Conservation (phyloP, 495 filamentous ascomycete species). For the Neurospora sp. region DNA sequence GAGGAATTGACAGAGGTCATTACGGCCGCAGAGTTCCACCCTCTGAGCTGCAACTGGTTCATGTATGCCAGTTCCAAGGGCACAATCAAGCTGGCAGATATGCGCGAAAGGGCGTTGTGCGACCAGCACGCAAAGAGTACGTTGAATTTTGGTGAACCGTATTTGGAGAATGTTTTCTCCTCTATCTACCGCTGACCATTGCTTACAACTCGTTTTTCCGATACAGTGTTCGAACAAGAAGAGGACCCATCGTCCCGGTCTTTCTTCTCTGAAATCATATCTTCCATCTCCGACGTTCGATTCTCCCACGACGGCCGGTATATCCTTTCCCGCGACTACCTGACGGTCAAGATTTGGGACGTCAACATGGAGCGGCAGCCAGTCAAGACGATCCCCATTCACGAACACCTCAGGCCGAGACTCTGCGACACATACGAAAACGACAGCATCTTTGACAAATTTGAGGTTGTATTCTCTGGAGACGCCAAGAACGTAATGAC, state of each 20-base stretch:
- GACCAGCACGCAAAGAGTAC: constrained; percentile 91
- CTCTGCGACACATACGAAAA: constrained; percentile 99
- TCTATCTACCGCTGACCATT: neutral
- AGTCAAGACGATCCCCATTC: constrained; percentile 96
- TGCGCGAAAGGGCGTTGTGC: constrained; percentile 91
- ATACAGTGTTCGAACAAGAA: constrained; percentile 91
- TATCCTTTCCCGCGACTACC: constrained; percentile 93
- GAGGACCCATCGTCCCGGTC: constrained; percentile 97
- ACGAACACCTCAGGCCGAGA: constrained; percentile 89
- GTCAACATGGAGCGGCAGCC: constrained; percentile 97
- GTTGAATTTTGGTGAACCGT: constrained; percentile 15
- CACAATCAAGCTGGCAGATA: constrained; percentile 97
- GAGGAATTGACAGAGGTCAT: constrained; percentile 98
- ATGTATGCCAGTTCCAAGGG: constrained; percentile 99
- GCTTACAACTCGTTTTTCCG: constrained; percentile 6
- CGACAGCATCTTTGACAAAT: constrained; percentile 99
- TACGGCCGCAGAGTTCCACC: constrained; percentile 96
- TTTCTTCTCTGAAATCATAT: constrained; percentile 99
- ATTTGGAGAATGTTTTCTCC: neutral
- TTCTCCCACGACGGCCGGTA: constrained; percentile 95
- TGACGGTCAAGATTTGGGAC: constrained; percentile 99
- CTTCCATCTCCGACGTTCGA: constrained; percentile 95
- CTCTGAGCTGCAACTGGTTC: constrained; percentile 97
- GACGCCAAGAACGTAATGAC: constrained; percentile 99
- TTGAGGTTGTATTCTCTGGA: constrained; percentile 97